phyloP scores from a whole-genome alignment of 495 filamentous ascomycete genomes.

The Aspergillus egyptiacus region DNA sequence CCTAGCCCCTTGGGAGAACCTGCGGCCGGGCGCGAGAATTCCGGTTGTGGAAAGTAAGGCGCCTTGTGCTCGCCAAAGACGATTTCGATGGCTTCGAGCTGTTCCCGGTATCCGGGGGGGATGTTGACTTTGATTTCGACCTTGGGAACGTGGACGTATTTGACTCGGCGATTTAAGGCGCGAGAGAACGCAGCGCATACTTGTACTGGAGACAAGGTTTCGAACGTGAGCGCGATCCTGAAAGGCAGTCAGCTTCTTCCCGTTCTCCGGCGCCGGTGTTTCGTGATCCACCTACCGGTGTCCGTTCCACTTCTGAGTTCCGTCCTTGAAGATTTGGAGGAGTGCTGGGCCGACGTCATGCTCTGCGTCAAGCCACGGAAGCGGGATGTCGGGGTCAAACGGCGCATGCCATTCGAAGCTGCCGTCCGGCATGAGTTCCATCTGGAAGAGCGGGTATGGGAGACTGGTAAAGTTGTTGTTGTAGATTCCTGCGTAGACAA shows the following conservation, averaged over 20 bases:
- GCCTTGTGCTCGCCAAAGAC: slow-evolving; percentile 57
- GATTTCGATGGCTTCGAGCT: slow-evolving; percentile 65
- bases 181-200: slow-evolving; percentile 72
- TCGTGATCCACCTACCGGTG: slow-evolving; percentile 74
- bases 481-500: slow-evolving; percentile 94
- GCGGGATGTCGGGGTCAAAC: slow-evolving; percentile 77
- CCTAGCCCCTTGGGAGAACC: slow-evolving; percentile 48
- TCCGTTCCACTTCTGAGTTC: slow-evolving; percentile 73
- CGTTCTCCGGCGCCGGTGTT: too few species aligned
- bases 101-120: slow-evolving; percentile 82
- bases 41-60: slow-evolving; percentile 57
- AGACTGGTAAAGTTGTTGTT: slow-evolving; percentile 98
- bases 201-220: slow-evolving; percentile 76
- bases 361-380: slow-evolving; percentile 97
- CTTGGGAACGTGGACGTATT: slow-evolving; percentile 63
- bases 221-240: slow-evolving; percentile 88
- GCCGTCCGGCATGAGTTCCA: slow-evolving; percentile 76
- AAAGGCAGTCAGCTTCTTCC: slow-evolving; percentile 6
- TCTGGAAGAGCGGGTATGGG: slow-evolving; percentile 88
- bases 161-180: slow-evolving; percentile 70
- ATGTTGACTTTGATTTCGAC: slow-evolving; percentile 83
- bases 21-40: slow-evolving; percentile 42
- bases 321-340: slow-evolving; percentile 93
- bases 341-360: slow-evolving; percentile 95
- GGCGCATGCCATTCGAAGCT: slow-evolving; percentile 92